Percentiles rank a stretch among this genome's conserved stretches.
phyloP scores from a whole-genome alignment of 2,329 filamentous ascomycete species.

The Zalaria obscura region DNA sequence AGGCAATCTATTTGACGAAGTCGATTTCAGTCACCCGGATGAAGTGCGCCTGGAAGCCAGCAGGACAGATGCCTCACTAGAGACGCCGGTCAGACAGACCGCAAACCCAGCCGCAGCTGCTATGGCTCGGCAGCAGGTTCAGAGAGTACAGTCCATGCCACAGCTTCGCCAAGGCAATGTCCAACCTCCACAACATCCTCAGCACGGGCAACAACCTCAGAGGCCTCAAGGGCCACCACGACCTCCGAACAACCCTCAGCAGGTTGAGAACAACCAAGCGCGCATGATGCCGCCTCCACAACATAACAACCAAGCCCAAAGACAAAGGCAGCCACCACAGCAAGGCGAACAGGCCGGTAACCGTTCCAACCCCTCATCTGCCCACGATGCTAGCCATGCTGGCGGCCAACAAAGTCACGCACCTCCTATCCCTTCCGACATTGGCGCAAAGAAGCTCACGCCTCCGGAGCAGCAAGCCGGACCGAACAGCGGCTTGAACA shows the following conservation, averaged over 20 bases:
- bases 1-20: conserved; percentile 43
- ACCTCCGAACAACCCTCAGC: conserved; percentile 11
- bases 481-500: conserved; percentile 3
- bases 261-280: conserved; percentile 13
- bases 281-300: conserved; percentile 5
- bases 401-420: too few species aligned
- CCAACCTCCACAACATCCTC: conserved; percentile 11
- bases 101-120: conserved; percentile 7
- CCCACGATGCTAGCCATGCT: background rate
- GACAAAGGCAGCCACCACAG: background rate
- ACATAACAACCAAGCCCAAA: conserved; percentile 3
- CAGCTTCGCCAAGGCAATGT: conserved; percentile 14
- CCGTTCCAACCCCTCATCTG: conserved; percentile 18
- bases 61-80: conserved; percentile 8
- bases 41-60: conserved; percentile 47
- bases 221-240: conserved; percentile 13
- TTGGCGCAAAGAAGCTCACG: conserved; percentile 6
- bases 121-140: conserved; percentile 7
- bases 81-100: conserved; percentile 7
- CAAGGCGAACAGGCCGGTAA: conserved; percentile 9
- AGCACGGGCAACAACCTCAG: conserved; percentile 6
- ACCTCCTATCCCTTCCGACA: too few species aligned
- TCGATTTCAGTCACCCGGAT: conserved; percentile 50
- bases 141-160: conserved; percentile 18
- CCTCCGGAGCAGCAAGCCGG: conserved; percentile 2